These are phyloP conservation scores for Nepenthes mirabilis DNA, from an alignment of 148 eudicot genomes.

Conservation along the genomic window DNA sequence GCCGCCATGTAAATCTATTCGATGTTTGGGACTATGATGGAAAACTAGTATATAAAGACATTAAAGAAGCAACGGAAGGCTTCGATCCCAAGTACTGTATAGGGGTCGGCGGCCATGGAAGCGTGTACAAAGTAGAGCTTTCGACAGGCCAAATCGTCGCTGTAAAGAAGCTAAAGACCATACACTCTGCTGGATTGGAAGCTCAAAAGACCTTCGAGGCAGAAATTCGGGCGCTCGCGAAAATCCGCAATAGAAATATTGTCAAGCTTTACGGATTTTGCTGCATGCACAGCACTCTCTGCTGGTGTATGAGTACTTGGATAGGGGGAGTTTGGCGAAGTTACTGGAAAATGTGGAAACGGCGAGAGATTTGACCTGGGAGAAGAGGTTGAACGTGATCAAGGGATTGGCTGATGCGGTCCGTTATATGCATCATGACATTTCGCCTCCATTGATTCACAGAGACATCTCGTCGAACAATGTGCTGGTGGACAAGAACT, in stretches of 20 bases:
- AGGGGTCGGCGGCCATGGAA: conserved; percentile 15
- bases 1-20: background rate
- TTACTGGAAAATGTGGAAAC: background rate
- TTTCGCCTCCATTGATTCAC: conserved; percentile 16
- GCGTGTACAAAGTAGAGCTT: conserved; percentile 26
- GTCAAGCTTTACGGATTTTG: conserved; percentile 20
- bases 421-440: conserved; percentile 17
- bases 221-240: conserved; percentile 15
- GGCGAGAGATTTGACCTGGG: conserved; percentile 19
- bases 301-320: conserved; percentile 15
- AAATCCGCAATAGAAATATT: conserved; percentile 20
- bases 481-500: conserved; percentile 8
- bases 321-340: conserved; percentile 14
- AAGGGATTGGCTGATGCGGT: conserved; percentile 19
- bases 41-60: conserved; percentile 12
- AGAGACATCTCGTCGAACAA: conserved; percentile 23
- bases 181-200: conserved; percentile 3
- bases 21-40: conserved; percentile 10
- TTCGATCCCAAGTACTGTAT: conserved; percentile 14
- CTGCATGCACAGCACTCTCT: conserved; percentile 1
- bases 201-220: conserved; percentile 10
- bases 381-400: conserved; percentile 11
- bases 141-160: conserved; percentile 31
- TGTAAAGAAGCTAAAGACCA: conserved; percentile 28
- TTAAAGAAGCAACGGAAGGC: conserved; percentile 13